Base-by-base conservation (phyloP, 805 yeast genomes). In the Sungouiella thailandica region DNA sequence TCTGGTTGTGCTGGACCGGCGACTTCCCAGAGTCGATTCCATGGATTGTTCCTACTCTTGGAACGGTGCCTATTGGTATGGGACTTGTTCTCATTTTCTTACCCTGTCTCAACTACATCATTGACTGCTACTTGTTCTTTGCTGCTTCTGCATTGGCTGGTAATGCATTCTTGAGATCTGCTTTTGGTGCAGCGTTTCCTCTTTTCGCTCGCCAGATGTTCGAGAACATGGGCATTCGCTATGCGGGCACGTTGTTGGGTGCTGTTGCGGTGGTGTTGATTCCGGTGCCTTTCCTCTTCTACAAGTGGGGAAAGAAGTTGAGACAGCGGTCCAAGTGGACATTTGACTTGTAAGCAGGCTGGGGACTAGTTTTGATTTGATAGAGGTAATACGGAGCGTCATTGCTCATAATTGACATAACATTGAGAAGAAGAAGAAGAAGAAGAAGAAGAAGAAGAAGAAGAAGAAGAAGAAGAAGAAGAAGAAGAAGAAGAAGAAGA, bases 161-260 rank as follows among this genome's bases (percentile, higher is more conserved):
- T 8, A 82, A 81, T 54, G 76, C 88, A 0, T 70, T 83, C 50
- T 55, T 83, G 51, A 75, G 90, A 59, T 74, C 84, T 3, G 61
- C 66, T 0, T 75, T 78, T 44, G 90, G 84, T 34, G 83, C 81
- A 17, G 61, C 68, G 5, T 75, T 75, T 52, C 87, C 86, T 27
- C 61, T 84, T 34, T 84, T 84, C 52, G 83, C 87, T 1, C 60
- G 70, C 3, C 78, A 71, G 44, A 80, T 85, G 89, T 83, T 83
- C 58, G 55, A 64, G 16, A 68, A 67, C 37, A 70, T 84, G 74
- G 83, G 84, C 22, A 70, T 70, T 17, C 78, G 82, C 46, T 84
- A 89, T 89, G 90, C 93, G 1, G 89, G 89, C 38, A 62, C 84
- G 17, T 53, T 84, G 16, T 51, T 85, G 24, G 88, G 88, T 11